These are phyloP conservation scores for Pisolithus albus DNA, from an alignment of 768 basidiomycete species.

Conservation along the genomic window DNA sequence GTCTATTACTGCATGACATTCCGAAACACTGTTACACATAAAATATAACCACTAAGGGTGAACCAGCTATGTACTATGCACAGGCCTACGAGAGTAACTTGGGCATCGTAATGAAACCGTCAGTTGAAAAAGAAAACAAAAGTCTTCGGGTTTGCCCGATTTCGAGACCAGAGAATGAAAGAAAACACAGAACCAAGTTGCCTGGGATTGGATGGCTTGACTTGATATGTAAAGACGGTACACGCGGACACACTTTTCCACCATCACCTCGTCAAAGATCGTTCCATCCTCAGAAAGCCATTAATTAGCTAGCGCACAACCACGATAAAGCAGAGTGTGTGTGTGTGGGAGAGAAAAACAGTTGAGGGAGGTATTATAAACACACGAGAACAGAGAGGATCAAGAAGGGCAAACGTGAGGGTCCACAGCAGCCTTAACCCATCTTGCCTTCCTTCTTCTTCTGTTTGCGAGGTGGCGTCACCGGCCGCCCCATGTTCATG, in stretches of 20 bases:
- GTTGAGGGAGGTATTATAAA: slow-evolving; percentile 27
- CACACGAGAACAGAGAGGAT: slow-evolving; percentile 12
- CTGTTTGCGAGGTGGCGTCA: slow-evolving; percentile 94
- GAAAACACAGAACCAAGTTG: no score
- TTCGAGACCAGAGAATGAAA: no score
- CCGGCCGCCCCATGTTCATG: slow-evolving; percentile 79
- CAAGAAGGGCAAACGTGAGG: slow-evolving; percentile 22
- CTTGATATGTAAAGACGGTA: background rate
- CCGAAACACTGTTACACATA: no score
- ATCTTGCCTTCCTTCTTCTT: slow-evolving; percentile 93
- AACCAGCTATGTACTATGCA: no score
- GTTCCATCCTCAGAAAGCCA: slow-evolving; percentile 1
- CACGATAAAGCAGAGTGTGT: slow-evolving; percentile 9
- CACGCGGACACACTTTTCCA: background rate
- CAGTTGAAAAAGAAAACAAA: no score
- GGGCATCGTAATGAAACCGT: no score
- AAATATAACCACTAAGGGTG: no score
- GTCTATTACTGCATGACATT: no score
- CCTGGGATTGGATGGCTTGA: no score
- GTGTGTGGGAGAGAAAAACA: slow-evolving; percentile 13
- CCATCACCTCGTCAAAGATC: background rate
- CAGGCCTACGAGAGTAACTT: no score
- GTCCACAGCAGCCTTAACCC: slow-evolving; percentile 29
- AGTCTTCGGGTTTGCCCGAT: no score
- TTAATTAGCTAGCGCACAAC: slow-evolving; percentile 17